Evolutionary conservation across 129 eudicot genomes (phyloP).

Genomic region (Ambrosia trifida): DNA sequence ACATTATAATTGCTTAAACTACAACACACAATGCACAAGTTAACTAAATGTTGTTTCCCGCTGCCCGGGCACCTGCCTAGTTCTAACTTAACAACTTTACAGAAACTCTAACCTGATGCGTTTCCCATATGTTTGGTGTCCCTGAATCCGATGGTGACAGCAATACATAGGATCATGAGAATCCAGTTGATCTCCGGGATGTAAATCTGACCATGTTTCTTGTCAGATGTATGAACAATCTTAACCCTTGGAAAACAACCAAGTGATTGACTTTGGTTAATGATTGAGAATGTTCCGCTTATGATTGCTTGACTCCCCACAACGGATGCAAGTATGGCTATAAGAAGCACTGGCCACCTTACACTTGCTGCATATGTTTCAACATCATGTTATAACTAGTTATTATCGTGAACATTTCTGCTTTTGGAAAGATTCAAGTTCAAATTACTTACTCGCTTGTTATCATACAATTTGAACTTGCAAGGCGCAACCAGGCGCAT

Average conservation of each 20-base stretch:
- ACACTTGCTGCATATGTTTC: slow-evolving; percentile 51
- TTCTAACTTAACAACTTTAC: too few relatives aligned
- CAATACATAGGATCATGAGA: slow-evolving; percentile 69
- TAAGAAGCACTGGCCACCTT: slow-evolving; percentile 79
- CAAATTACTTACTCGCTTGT: neutral
- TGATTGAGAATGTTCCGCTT: slow-evolving; percentile 89
- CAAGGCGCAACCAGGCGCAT: too few relatives aligned
- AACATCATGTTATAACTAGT: neutral
- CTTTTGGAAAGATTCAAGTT: neutral
- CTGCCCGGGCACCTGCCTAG: too few relatives aligned
- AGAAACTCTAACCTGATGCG: slow-evolving; percentile 70
- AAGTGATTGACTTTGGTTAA: slow-evolving; percentile 80
- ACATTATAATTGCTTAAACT: too few relatives aligned
- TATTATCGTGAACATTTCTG: neutral
- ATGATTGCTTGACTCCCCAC: slow-evolving; percentile 93
- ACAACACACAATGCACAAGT: too few relatives aligned
- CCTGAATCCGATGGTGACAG: slow-evolving; percentile 70
- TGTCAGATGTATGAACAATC: slow-evolving; percentile 76
- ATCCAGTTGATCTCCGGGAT: slow-evolving; percentile 87
- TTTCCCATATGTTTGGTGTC: slow-evolving; percentile 61
- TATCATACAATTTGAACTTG: too few relatives aligned
- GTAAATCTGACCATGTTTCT: slow-evolving; percentile 78
- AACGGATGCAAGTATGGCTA: slow-evolving; percentile 85
- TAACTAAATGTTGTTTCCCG: too few relatives aligned
- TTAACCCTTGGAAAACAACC: slow-evolving; percentile 88